These are phyloP conservation scores for Solanum habrochaites DNA, from an alignment of 257 asterid species.

Conservation along the genomic window DNA sequence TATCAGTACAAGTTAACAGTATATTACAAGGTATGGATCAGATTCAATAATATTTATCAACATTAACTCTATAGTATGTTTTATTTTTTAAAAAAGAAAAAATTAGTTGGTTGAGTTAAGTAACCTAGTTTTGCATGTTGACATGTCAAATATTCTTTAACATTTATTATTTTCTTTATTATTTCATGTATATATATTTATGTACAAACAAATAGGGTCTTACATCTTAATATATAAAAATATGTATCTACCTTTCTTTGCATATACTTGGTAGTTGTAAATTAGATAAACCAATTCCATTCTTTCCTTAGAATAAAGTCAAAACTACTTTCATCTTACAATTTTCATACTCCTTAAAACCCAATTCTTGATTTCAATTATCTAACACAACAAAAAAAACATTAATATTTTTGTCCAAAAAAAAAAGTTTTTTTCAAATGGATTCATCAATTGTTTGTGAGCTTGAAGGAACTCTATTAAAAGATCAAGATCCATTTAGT, in stretches of 20 bases:
- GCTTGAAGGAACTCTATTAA: conserved; percentile 68
- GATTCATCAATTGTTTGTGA: conserved; percentile 41
- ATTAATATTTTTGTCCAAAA: neutral
- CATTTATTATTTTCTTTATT: neutral
- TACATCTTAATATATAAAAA: conserved; percentile 1
- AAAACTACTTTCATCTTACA: conserved; percentile 51
- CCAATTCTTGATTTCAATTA: neutral
- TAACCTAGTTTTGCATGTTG: conserved; percentile 29
- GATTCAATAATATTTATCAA: neutral
- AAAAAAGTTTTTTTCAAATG: conserved; percentile 3
- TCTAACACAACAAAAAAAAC: neutral
- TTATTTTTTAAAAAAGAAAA: neutral
- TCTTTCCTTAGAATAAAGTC: conserved; percentile 31
- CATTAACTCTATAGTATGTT: neutral
- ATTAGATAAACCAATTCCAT: conserved; percentile 31
- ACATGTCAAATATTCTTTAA: conserved; percentile 31
- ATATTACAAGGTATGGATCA: neutral
- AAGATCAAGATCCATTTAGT: conserved; percentile 46
- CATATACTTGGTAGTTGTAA: conserved; percentile 25
- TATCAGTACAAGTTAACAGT: neutral
- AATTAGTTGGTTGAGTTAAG: conserved; percentile 26
- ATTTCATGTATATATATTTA: conserved; percentile 22
- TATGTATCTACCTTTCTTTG: neutral
- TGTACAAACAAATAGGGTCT: neutral
- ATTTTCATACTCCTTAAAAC: conserved; percentile 14